phyloP scores from a whole-genome alignment of 441 rosid species.

The Gossypium davidsonii region DNA sequence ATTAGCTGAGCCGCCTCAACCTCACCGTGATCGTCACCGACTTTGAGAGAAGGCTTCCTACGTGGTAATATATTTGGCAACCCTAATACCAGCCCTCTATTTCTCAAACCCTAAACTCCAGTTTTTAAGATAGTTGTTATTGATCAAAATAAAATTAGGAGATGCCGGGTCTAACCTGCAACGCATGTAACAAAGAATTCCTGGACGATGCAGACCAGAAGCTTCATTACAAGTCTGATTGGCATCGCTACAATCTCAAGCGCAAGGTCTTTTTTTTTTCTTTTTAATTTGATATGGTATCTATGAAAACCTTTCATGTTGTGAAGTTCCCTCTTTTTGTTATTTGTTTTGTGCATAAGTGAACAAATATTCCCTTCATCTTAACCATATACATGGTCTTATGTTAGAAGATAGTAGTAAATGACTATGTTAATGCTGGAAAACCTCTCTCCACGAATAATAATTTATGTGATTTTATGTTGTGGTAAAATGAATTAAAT shows the following conservation, averaged over 20 bases:
- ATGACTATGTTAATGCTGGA: not conserved
- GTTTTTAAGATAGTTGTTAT: not conserved
- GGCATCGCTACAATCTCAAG: slow-evolving; percentile 97
- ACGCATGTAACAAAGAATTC: slow-evolving; percentile 84
- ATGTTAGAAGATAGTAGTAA: not conserved
- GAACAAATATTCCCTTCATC: not conserved
- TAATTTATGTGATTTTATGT: not conserved
- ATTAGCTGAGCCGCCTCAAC: not conserved
- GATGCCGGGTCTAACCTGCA: slow-evolving; percentile 79
- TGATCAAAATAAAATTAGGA: not conserved
- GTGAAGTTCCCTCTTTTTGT: not conserved
- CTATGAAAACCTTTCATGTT: not conserved
- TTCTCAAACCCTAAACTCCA: not conserved
- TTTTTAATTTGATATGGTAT: not conserved
- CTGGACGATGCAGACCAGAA: slow-evolving; percentile 64
- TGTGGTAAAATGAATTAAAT: not conserved
- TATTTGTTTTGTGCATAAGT: not conserved
- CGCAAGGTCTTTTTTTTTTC: slow-evolving; percentile 58
- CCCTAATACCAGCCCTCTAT: not conserved
- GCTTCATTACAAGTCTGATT: slow-evolving; percentile 86
- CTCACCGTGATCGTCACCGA: slow-evolving; percentile 12
- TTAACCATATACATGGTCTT: not conserved
- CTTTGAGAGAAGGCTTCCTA: slow-evolving; percentile 9
- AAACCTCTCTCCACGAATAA: not conserved
- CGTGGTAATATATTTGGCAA: not conserved